Base-by-base conservation (phyloP, 495 filamentous ascomycete species). In the Sordaria brevicollis region DNA sequence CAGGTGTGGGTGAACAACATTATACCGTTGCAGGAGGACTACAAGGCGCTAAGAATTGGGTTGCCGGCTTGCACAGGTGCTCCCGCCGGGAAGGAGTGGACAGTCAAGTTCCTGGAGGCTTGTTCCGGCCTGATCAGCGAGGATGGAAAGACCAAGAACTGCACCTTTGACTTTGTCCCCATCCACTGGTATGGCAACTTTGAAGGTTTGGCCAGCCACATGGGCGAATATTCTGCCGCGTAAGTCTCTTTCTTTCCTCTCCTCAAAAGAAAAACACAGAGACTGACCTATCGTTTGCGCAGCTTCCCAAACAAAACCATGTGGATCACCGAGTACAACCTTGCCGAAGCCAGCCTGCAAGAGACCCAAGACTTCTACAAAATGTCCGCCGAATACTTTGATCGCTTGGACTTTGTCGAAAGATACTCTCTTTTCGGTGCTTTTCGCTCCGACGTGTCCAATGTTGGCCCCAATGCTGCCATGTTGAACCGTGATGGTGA, bases 161-260 rank as follows among this genome's bases (percentile, higher is more conserved):
- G 91, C 76, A 87, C 83, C 1, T 85, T 85, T 35, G 91, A 93
- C 76, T 93, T 94, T 76, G 83, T 93, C 9, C 84, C 89, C 1
- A 74, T 93, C 35, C 91, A 94, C 74, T 93, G 89, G 88, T 94
- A 94, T 73, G 90, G 89, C 15, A 83, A 89, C 70, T 93, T 92
- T 71, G 87, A 89, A 69, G 91, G 90, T 0, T 73, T 94, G 67
- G 89, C 90, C 8, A 89, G 86, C 70, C 89, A 92, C 74, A 77
- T 94, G 68, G 90, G 90, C 0, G 79, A 88, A 68, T 85, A 90
- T 9, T 77, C 80, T 71, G 86, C 79, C 10, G 79, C 84, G 80
- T 86, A 71, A 25, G 79, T 75, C 36, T 15, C 11, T 67, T 72
- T 25, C 67, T 17, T 13, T 41, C 62, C 21, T 6, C 17, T 13